Percentiles rank a stretch among this genome's conserved stretches.
phyloP scores from a whole-genome alignment of 345 rosid species.

The Hypericum androsaemum region DNA sequence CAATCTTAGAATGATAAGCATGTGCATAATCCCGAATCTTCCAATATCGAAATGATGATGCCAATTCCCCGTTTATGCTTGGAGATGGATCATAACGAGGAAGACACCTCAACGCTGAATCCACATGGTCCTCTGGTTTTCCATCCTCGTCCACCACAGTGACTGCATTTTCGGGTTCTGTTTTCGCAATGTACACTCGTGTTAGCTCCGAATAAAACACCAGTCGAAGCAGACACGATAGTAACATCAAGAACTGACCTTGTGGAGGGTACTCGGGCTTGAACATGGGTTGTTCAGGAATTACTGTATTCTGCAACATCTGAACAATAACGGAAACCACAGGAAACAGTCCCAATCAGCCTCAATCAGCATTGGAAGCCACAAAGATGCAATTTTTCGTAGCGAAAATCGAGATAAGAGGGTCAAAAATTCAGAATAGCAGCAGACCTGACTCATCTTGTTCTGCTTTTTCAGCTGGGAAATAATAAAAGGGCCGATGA shows the following conservation, averaged over 20 bases:
- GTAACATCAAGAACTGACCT: conserved; percentile 30
- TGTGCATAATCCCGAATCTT: conserved; percentile 80
- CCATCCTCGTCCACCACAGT: conserved; percentile 42
- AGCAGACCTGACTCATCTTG: conserved; percentile 45
- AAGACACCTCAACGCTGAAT: conserved; percentile 61
- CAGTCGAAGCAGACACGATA: neutral
- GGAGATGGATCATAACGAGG: conserved; percentile 48
- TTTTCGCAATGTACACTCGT: conserved; percentile 8
- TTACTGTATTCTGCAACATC: conserved; percentile 51
- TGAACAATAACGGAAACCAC: conserved; percentile 15
- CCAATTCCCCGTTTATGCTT: conserved; percentile 24
- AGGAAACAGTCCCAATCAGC: neutral
- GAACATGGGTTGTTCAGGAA: conserved; percentile 83
- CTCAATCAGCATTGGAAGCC: neutral
- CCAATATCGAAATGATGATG: conserved; percentile 56
- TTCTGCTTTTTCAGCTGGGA: conserved; percentile 49
- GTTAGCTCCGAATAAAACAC: neutral
- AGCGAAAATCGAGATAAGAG: neutral
- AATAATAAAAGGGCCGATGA: conserved; percentile 47
- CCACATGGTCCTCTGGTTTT: conserved; percentile 55
- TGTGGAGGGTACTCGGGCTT: conserved; percentile 80
- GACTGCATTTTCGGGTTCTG: conserved; percentile 53
- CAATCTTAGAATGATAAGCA: conserved; percentile 67
- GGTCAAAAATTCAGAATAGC: neutral
- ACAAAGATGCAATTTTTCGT: neutral